Evolutionary conservation across 2,329 filamentous ascomycete species (phyloP), one percentile per base, ranked within the genome.

Genomic region (Curvularia spicifera): DNA sequence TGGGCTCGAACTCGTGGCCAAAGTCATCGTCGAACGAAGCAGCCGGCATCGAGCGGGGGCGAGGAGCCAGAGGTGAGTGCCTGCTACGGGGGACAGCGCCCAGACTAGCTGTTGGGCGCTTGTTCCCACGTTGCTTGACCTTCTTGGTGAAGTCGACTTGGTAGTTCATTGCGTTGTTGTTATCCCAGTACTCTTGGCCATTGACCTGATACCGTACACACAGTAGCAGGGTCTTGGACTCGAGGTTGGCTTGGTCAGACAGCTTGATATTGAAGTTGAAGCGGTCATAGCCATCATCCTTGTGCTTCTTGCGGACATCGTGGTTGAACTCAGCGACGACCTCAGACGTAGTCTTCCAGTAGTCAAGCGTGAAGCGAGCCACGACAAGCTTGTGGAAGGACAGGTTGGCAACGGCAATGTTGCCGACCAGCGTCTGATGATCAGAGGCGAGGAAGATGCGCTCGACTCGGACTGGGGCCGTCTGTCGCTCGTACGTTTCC

Each of bases 301-400:
- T 81, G 42, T 89, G 86, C 66, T 86, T 86, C 28, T 87, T 86
- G 43, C 87, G 86, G 45, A 94, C 85, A 78, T 95, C 91, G 61
- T 91, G 86, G 74, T 88, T 89, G 80, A 87, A 99, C 70, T 97
- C 93, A n/a, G 91, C 94, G 37, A 85, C 84, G 1, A 98, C 90
- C 75, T 99, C 95, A 0, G 95, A 99, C 0, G 93, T 96, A 0
- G 95, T 99, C 83, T 96, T 97, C 95, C 95, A 99, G 79, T 96
- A 95, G 77, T 99, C 95, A 46, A 97, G 85, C 0, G 95, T 99
- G 77, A 99, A 99, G 50, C 95, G 88, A 76, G 92, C 94, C n/a
- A 90, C 87, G 53, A 99, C 91, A 5, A 83, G 78, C 79, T 99
- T 99, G 53, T 93, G 86, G 79, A 96, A 99, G 0, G 93, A 87